A percentile compares a stretch with the other conserved stretches of the same genome.
phyloP scores from a whole-genome alignment of 345 rosid genomes.

The Moricandia moricandioides region DNA sequence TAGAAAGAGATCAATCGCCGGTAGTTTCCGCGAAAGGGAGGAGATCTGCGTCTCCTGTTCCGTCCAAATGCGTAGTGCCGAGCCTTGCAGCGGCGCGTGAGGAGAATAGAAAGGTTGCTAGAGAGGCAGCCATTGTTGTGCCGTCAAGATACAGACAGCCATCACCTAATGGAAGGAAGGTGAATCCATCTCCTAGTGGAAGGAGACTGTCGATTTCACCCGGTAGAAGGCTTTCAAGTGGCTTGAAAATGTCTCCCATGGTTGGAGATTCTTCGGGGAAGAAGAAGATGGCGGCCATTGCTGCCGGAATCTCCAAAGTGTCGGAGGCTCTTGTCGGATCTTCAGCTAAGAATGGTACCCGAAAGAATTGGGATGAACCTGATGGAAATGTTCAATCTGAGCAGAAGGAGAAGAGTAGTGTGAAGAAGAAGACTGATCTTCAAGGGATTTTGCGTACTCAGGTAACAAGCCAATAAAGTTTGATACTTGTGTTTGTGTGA shows the following conservation, averaged over 20 bases:
- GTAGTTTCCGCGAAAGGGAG: constrained; percentile 65
- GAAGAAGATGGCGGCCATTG: constrained; percentile 74
- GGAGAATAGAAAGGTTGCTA: constrained; percentile 62
- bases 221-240: constrained; percentile 70
- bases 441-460: constrained; percentile 85
- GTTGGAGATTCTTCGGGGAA: constrained; percentile 65
- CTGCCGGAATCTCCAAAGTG: constrained; percentile 64
- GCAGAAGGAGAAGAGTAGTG: constrained; percentile 45
- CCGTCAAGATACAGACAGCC: constrained; percentile 94
- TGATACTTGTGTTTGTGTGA: not conserved
- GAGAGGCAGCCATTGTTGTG: constrained; percentile 83
- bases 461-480: constrained; percentile 41
- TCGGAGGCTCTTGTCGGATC: constrained; percentile 66
- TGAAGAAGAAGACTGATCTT: constrained; percentile 54
- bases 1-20: constrained; percentile 64
- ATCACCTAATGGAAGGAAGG: constrained; percentile 71
- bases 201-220: constrained; percentile 82
- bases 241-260: constrained; percentile 65
- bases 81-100: constrained; percentile 73
- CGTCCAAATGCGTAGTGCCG: constrained; percentile 90
- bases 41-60: constrained; percentile 89
- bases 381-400: constrained; percentile 41
- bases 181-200: constrained; percentile 65
- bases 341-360: constrained; percentile 40
- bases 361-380: constrained; percentile 73